Evolutionary conservation across 768 basidiomycete genomes (phyloP), one percentile per base, ranked within the genome.

Genomic region (Mycena sanguinolenta): DNA sequence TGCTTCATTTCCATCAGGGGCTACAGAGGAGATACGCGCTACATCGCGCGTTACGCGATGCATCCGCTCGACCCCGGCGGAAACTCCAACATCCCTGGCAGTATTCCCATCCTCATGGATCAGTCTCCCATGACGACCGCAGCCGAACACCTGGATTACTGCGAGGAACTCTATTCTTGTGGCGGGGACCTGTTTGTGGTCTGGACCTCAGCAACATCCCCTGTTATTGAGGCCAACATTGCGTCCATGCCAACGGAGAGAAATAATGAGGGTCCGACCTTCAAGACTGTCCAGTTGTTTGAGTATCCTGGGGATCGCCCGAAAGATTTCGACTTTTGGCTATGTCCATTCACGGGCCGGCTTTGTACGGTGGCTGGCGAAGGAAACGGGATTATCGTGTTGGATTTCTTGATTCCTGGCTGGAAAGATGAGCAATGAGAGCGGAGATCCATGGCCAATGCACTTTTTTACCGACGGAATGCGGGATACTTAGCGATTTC

Each of bases 71-170:
- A 16, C 19, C 8, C 5, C 46, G n/a, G n/a, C n/a, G n/a, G 49
- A 17, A 67, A 67, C 30, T 16, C 8, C 57, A 60, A 60, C 28
- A 30, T 67, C 42, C 65, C 65, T 3, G 38, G 28, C 21, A 59
- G 49, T n/a, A 34, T 67, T 28, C 58, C 65, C 36, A 60, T 67
- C n/a, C 58, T 60, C 38, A 67, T 67, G 65, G 58, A 67, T 21
- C 52, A 36, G 3, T 36, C 21, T 8, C 17, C 21, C 4, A 42
- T 60, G 2, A 17, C 65, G 17, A 38, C 2, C 30, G 30, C 49
- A 2, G 13, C 17, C 3, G 30, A 42, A 7, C 14, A 67, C 23
- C 57, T 34, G 4, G 38, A 54, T 10, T 28, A 21, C n/a, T 27
- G 32, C 27, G 27, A 10, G 13, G 58, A 52, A 19, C 50, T 66